Evolutionary conservation across 441 rosid species (phyloP).

Genomic region (Theobroma grandiflorum): DNA sequence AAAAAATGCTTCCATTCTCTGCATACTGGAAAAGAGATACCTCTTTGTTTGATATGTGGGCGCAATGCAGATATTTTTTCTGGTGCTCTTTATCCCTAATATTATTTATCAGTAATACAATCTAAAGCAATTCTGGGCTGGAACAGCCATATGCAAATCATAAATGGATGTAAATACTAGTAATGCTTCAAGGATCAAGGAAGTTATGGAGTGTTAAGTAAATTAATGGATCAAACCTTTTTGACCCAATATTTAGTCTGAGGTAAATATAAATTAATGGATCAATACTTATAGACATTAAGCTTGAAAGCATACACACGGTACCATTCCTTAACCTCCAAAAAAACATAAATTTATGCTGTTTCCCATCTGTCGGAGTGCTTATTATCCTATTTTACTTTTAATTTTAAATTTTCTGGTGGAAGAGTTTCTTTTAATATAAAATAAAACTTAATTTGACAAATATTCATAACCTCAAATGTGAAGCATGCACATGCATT

Average conservation of each 20-base stretch:
- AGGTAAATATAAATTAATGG: not conserved
- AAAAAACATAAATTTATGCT: not conserved
- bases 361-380: not conserved
- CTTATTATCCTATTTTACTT: not conserved
- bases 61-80: not conserved
- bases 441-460: not conserved
- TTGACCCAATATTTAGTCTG: not conserved
- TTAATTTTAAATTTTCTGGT: not conserved
- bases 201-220: not conserved
- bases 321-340: not conserved
- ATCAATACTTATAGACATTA: constrained; percentile 3
- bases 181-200: not conserved
- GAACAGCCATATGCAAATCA: constrained; percentile 17
- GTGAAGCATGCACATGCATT: not conserved
- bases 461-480: not conserved
- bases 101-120: not conserved
- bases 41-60: not conserved
- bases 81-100: not conserved
- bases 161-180: not conserved
- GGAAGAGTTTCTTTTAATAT: not conserved
- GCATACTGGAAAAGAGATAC: constrained; percentile 2
- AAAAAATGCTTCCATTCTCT: constrained; percentile 8
- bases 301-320: not conserved
- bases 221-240: not conserved
- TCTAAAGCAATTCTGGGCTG: not conserved